Base-by-base conservation (phyloP, 805 yeast species). In the Kurtzmaniella cleridarum region DNA sequence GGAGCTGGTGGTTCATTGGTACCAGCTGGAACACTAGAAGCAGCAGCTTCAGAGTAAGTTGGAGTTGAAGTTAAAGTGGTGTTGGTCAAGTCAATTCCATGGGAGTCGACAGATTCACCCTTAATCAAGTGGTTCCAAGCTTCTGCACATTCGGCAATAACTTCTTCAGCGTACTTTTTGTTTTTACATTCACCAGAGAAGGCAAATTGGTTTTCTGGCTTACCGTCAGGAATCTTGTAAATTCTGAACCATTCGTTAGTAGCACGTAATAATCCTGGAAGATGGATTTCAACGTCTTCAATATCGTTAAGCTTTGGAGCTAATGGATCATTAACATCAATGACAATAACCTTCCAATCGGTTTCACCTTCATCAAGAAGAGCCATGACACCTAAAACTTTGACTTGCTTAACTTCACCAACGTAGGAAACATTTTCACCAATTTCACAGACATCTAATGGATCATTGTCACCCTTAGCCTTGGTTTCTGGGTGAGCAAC, bases 311-410 rank as follows among this genome's bases (percentile, higher is more conserved):
- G 57, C 47, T 76, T 66, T 5, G 67, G 42, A 17, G 87, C 81
- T 54, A 82, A 55, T 34, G 85, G 82, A 57, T 86, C 95, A 38
- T 72, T 65, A 24, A 70, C 65, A 53, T 82, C 81, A 41, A 87
- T 82, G 14, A 75, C 87, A 42, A 87, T 76, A 26, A 87, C 71
- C 64, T 87, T 87, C 98, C 98, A 91, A 68, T 91, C 98, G 42
- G 95, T 75, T 68, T 93, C 98, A 50, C 96, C 97, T 63, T 90
- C 97, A 53, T 85, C 95, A 43, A 85, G 78, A 51, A 85, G 66
- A 4, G 89, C 93, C 65, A 85, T 64, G 32, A 84, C 81, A 39
- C 93, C 93, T 42, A 85, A 67, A 5, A 84, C 73, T 61, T 84
- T 82, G 33, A 77, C 87, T 50, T 68, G 76, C 54, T 72, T 76